Evolutionary conservation across 371 early-diverging fungal genomes (phyloP).

Genomic region (Saksenaea vasiformis): DNA sequence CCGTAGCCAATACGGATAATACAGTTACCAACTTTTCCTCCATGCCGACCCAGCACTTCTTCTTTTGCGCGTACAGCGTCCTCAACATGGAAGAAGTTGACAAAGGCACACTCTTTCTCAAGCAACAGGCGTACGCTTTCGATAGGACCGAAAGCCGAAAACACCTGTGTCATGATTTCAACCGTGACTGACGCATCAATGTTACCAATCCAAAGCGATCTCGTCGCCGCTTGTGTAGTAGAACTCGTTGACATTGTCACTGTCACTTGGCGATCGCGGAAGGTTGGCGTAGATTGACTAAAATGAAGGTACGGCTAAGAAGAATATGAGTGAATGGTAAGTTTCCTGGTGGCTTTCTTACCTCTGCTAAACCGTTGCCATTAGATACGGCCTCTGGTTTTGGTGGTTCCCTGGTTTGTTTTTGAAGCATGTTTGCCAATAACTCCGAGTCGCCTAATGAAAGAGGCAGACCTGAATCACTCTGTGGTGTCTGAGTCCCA

Average conservation of each 20-base stretch:
- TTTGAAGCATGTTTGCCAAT: conserved; percentile 45
- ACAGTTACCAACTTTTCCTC: conserved; percentile 76
- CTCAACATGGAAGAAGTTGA: conserved; percentile 85
- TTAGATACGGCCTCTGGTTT: conserved; percentile 10
- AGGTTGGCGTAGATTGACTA: conserved; percentile 44
- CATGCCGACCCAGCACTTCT: conserved; percentile 77
- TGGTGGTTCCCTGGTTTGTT: conserved; percentile 10
- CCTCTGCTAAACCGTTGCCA: conserved; percentile 19
- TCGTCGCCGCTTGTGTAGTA: conserved; percentile 61
- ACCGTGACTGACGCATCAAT: conserved; percentile 78
- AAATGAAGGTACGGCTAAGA: conserved; percentile 31
- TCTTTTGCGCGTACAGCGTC: conserved; percentile 89
- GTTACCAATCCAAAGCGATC: conserved; percentile 96
- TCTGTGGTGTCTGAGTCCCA: neutral
- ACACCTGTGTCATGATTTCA: conserved; percentile 79
- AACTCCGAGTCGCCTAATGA: conserved; percentile 55
- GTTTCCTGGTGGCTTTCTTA: neutral
- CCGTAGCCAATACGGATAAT: conserved; percentile 92
- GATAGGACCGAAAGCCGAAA: conserved; percentile 89
- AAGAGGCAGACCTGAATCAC: conserved; percentile 19
- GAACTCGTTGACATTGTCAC: conserved; percentile 25
- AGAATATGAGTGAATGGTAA: neutral
- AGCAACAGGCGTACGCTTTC: conserved; percentile 92
- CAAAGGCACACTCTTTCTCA: conserved; percentile 97
- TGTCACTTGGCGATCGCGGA: conserved; percentile 22